phyloP scores from a whole-genome alignment of 306 rosid genomes.

The Alnus glutinosa region DNA sequence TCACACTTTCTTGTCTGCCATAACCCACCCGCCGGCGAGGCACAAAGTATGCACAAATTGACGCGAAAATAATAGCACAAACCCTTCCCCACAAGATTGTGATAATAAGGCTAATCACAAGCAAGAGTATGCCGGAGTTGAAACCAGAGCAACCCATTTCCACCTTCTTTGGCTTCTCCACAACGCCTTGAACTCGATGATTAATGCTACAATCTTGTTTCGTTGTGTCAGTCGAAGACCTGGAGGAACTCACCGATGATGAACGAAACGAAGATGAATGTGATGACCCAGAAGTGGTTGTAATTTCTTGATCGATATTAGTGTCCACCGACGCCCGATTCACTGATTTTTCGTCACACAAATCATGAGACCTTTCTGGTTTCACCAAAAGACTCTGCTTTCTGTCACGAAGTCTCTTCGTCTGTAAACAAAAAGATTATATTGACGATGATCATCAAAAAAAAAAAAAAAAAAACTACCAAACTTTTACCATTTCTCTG shows the following conservation, averaged over 20 bases:
- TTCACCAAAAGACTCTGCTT: conserved; percentile 27
- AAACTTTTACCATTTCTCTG: not conserved
- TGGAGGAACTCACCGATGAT: conserved; percentile 22
- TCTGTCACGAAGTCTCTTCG: conserved; percentile 30
- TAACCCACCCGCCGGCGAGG: conserved; percentile 17
- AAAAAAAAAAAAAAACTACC: not conserved
- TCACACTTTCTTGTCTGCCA: conserved; percentile 16
- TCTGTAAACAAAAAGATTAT: conserved; percentile 33
- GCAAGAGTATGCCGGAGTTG: conserved; percentile 35
- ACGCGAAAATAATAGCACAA: conserved; percentile 45
- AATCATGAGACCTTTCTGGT: conserved; percentile 18
- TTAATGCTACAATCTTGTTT: conserved; percentile 13
- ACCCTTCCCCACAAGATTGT: conserved; percentile 58
- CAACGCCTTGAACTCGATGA: not conserved
- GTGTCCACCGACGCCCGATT: not conserved
- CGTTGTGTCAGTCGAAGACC: not conserved
- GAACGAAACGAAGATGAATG: conserved; percentile 21
- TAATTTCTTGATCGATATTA: not conserved
- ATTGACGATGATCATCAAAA: not conserved
- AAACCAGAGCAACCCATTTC: conserved; percentile 12
- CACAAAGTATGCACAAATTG: conserved; percentile 43
- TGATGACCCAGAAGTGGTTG: conserved; percentile 2
- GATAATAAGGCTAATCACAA: conserved; percentile 47
- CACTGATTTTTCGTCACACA: conserved; percentile 12
- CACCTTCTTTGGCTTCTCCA: conserved; percentile 27